Conservation (phyloP, 495 filamentous ascomycete species). For the Tuber melanosporum region DNA sequence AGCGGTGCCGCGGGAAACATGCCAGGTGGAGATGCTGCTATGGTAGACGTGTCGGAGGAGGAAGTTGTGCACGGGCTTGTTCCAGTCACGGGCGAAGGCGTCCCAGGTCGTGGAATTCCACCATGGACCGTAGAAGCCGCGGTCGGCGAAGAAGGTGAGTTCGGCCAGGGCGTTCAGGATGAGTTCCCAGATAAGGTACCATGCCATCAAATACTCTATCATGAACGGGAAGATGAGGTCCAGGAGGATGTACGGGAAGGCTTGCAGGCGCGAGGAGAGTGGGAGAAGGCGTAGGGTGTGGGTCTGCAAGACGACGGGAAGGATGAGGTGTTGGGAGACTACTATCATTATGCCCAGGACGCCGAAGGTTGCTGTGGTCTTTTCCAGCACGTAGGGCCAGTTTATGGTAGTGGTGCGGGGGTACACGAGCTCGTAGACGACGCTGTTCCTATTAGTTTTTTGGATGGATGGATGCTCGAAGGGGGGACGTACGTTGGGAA, state of each 20-base stretch:
- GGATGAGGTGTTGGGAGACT: constrained; percentile 54
- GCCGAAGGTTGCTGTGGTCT: constrained; percentile 60
- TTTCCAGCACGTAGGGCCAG: constrained; percentile 67
- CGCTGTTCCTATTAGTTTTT: constrained; percentile 20
- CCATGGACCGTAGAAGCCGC: constrained; percentile 71
- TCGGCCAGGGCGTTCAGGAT: constrained; percentile 70
- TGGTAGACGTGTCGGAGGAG: constrained; percentile 70
- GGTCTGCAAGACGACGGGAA: constrained; percentile 61
- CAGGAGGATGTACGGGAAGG: constrained; percentile 62
- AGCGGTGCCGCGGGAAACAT: constrained; percentile 60
- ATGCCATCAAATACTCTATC: constrained; percentile 61
- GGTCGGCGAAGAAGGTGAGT: constrained; percentile 66
- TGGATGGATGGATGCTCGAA: neutral
- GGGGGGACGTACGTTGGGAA: constrained; percentile 53
- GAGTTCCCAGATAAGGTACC: constrained; percentile 77
- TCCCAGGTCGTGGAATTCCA: constrained; percentile 51
- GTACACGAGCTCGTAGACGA: constrained; percentile 72
- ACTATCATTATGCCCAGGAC: constrained; percentile 59
- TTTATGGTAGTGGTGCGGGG: constrained; percentile 61
- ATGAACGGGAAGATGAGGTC: constrained; percentile 70
- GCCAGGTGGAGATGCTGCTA: constrained; percentile 61
- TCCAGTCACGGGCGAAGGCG: constrained; percentile 63
- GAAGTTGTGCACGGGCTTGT: constrained; percentile 64
- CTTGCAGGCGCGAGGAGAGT: constrained; percentile 52
- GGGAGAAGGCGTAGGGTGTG: constrained; percentile 60